Evolutionary conservation across 768 basidiomycete species (phyloP).

Genomic region (Mycena galericulata): DNA sequence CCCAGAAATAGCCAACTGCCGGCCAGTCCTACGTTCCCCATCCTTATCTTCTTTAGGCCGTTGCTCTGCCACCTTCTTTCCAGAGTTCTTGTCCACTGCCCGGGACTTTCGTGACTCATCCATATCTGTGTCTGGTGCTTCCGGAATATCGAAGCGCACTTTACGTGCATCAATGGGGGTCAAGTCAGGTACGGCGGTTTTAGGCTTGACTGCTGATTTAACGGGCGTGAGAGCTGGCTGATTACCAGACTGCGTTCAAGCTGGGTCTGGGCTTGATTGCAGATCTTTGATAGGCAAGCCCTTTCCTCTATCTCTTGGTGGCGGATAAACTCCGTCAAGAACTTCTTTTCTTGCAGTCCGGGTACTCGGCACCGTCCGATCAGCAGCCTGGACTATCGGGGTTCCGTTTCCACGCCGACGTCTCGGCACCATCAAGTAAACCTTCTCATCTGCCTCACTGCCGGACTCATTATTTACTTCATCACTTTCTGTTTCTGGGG

Average conservation of each 20-base stretch:
- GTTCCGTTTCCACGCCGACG: too few species aligned
- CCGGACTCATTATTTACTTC: not conserved
- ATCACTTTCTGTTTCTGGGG: not conserved
- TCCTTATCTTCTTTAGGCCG: not conserved
- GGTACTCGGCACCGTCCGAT: not conserved
- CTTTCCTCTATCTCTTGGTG: not conserved
- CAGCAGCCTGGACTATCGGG: not conserved
- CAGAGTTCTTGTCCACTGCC: not conserved
- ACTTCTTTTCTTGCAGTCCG: not conserved
- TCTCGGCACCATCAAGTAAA: not conserved
- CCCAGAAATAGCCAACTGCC: not conserved
- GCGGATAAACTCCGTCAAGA: not conserved
- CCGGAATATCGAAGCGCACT: not conserved
- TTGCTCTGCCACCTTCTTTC: not conserved
- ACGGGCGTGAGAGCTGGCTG: not conserved
- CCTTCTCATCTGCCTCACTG: too few species aligned
- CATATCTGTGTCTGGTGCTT: not conserved
- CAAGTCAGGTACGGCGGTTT: not conserved
- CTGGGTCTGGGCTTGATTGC: not conserved
- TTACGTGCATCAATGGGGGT: not conserved
- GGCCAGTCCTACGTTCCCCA: not conserved
- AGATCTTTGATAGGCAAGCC: not conserved
- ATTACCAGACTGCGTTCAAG: not conserved
- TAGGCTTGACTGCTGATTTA: not conserved
- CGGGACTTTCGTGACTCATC: not conserved